Base-by-base conservation (phyloP, 176 grass and related monocot species). In the Panicum miliaceum region DNA sequence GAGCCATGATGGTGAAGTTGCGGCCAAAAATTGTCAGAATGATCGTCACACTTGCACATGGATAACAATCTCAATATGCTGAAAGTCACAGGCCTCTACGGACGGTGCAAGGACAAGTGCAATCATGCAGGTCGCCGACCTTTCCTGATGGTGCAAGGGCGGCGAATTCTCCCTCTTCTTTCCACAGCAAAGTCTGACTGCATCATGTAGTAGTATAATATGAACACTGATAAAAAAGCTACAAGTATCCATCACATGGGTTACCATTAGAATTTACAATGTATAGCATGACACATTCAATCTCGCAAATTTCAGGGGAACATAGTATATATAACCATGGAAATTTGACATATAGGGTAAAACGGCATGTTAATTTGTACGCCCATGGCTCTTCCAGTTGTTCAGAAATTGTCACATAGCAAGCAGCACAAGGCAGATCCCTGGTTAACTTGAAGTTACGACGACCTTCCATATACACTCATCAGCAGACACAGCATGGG, bases 21-120 rank as follows among this genome's bases (percentile, higher is more conserved):
- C 25, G 43, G 54, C 62, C 76, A 79, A 62, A 34, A 80, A 71
- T 3, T 10, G 23, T 42, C 13, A 18, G 45, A 74, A 74, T 86
- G 59, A 73, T 48, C 12, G 8, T 45, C 16, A 67, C 75, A 73
- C 12, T 40, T 68, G 32, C 68, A 36, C 81, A 61, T 27, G 65
- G 54, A 78, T 71, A 35, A 77, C 47, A 70, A 58, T 54, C 22
- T 34, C 16, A 64, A 67, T 26, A 47, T 34, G 29, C 53, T 8
- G 32, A 51, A 22, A 14, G 42, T 56, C 43, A 58, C 53, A 47
- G 20, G 66, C 29, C 66, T 83, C 66, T 79, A 3, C 45, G 0
- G 26, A 73, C 27, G 32, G 38, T 59, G 37, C 14, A 71, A 72
- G 4, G 75, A 19, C 10, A 66, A 40, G 27, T 25, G 19, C 37